Evolutionary conservation across 768 basidiomycete genomes (phyloP).

Genomic region (Leccinum sublutescens): DNA sequence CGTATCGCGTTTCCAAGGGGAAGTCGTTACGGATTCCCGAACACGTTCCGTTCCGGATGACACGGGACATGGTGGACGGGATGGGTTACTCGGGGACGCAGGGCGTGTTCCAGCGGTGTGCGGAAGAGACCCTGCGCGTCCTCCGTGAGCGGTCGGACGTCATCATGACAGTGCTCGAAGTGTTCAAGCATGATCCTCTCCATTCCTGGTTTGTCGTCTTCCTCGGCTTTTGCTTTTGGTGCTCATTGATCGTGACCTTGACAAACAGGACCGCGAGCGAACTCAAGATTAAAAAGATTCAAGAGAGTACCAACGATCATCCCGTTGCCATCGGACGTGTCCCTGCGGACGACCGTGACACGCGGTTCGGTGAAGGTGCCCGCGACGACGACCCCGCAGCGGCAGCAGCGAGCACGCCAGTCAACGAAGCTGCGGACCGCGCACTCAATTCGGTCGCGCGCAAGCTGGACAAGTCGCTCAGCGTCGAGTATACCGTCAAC

Average conservation of each 20-base stretch:
- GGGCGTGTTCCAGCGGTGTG: slow-evolving; percentile 93
- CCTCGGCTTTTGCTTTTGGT: not conserved
- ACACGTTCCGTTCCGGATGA: slow-evolving; percentile 92
- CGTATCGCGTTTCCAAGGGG: slow-evolving; percentile 50
- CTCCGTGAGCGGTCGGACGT: slow-evolving; percentile 81
- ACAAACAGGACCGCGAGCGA: slow-evolving; percentile 71
- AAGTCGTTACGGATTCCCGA: slow-evolving; percentile 78
- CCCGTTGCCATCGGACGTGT: slow-evolving; percentile 21
- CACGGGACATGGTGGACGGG: slow-evolving; percentile 90
- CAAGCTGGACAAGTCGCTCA: slow-evolving; percentile 82
- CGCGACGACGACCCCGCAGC: slow-evolving; percentile 43
- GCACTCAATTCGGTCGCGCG: slow-evolving; percentile 76
- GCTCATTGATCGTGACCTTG: not conserved
- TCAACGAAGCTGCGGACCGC: slow-evolving; percentile 87
- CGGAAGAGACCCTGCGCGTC: slow-evolving; percentile 92
- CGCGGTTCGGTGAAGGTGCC: slow-evolving; percentile 36
- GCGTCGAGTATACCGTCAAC: slow-evolving; percentile 92
- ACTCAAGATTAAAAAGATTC: slow-evolving; percentile 65
- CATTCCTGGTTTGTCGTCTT: slow-evolving; percentile 73
- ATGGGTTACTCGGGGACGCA: slow-evolving; percentile 87
- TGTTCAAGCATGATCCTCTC: slow-evolving; percentile 95
- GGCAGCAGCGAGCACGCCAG: slow-evolving; percentile 50
- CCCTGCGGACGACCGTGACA: slow-evolving; percentile 18
- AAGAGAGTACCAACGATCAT: slow-evolving; percentile 39
- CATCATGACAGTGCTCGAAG: slow-evolving; percentile 93